These are phyloP conservation scores for Microcos paniculata DNA, from an alignment of 345 rosid genomes.

Conservation along the genomic window DNA sequence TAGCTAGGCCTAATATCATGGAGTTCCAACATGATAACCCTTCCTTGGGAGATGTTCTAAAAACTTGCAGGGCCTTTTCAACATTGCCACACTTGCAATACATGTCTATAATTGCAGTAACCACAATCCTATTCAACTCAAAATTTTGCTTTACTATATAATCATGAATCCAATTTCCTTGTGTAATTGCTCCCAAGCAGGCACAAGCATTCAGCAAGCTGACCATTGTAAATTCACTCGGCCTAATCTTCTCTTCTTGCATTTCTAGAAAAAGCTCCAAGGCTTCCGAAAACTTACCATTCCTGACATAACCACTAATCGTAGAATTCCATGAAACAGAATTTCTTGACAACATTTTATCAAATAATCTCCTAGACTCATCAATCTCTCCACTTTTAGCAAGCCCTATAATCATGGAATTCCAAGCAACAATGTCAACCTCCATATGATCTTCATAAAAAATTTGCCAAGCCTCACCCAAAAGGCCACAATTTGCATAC, in stretches of 20 bases:
- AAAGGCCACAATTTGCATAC: slow-evolving; percentile 59
- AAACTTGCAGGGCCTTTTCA: slow-evolving; percentile 47
- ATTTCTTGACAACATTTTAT: slow-evolving; percentile 44
- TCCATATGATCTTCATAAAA: slow-evolving; percentile 33
- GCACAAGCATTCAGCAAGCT: slow-evolving; percentile 73
- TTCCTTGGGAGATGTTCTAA: slow-evolving; percentile 30
- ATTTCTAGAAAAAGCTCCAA: slow-evolving; percentile 54
- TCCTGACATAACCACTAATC: slow-evolving; percentile 73
- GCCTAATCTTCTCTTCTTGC: slow-evolving; percentile 42
- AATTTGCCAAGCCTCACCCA: slow-evolving; percentile 51
- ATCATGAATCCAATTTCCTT: slow-evolving; percentile 75
- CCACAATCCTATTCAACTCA: slow-evolving; percentile 49
- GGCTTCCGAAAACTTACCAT: slow-evolving; percentile 49
- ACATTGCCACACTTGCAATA: slow-evolving; percentile 69
- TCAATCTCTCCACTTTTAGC: slow-evolving; percentile 57
- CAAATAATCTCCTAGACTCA: slow-evolving; percentile 54
- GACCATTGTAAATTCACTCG: slow-evolving; percentile 71
- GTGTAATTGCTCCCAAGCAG: slow-evolving; percentile 57
- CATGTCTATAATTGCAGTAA: slow-evolving; percentile 76
- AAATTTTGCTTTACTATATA: slow-evolving; percentile 44
- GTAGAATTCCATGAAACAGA: slow-evolving; percentile 71
- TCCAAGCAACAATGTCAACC: slow-evolving; percentile 67
- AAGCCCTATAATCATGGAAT: slow-evolving; percentile 65
- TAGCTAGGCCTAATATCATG: slow-evolving; percentile 73
- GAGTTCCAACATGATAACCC: slow-evolving; percentile 82